These are phyloP conservation scores for Neonectria magnoliae DNA, from an alignment of 2,329 filamentous ascomycete genomes.

Conservation along the genomic window DNA sequence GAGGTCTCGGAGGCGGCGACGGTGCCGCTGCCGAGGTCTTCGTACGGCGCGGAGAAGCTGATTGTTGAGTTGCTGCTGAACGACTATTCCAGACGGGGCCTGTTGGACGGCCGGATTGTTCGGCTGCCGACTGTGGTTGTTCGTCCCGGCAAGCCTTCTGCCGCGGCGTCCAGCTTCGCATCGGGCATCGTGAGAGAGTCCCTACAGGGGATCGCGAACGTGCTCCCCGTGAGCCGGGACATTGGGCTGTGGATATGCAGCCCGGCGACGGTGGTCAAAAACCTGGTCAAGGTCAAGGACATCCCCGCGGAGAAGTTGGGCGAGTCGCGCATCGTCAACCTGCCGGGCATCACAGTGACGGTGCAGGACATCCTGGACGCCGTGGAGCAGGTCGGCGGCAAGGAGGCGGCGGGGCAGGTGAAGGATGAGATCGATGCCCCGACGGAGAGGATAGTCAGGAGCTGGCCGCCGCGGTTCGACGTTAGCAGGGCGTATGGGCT, in stretches of 20 bases:
- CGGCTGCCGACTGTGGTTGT: conserved; percentile 70
- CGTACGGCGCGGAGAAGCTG: conserved; percentile 70
- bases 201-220: conserved; percentile 55
- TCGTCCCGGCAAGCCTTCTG: conserved; percentile 67
- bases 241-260: conserved; percentile 64
- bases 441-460: conserved; percentile 60
- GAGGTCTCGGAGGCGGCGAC: conserved; percentile 33
- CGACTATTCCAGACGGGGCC: conserved; percentile 56
- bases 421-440: conserved; percentile 58
- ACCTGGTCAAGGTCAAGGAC: conserved; percentile 57
- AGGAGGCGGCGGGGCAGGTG: conserved; percentile 54
- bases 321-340: conserved; percentile 57
- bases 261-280: conserved; percentile 59
- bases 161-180: conserved; percentile 68
- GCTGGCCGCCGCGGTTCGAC: conserved; percentile 64
- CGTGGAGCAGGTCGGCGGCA: conserved; percentile 58
- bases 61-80: conserved; percentile 61
- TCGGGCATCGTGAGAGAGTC: conserved; percentile 70
- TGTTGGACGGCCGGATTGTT: conserved; percentile 66
- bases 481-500: conserved; percentile 61
- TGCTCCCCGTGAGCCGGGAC: conserved; percentile 57
- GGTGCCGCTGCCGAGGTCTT: conserved; percentile 61
- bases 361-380: conserved; percentile 65
- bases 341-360: conserved; percentile 62
- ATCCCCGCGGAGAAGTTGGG: conserved; percentile 53